Evolutionary conservation across 2,329 filamentous ascomycete genomes (phyloP).

Genomic region (Fusarium pseudograminearum): DNA sequence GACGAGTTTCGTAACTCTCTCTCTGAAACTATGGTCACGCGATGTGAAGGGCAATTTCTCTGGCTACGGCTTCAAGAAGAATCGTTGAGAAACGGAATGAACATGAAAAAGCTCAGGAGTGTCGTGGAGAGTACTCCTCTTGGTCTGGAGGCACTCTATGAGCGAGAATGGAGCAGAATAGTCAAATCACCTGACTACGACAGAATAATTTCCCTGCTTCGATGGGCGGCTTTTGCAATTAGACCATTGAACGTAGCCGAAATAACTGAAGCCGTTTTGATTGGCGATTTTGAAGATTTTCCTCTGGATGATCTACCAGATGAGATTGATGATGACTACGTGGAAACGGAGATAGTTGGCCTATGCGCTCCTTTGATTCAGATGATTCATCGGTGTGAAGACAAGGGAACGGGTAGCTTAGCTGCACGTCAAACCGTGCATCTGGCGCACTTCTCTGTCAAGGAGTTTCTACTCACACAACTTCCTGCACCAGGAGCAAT

Average conservation of each 20-base stretch:
- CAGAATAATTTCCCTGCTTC: slow-evolving; percentile 48
- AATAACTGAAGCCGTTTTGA: slow-evolving; percentile 47
- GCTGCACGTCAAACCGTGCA: slow-evolving; percentile 21
- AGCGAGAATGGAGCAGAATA: slow-evolving; percentile 49
- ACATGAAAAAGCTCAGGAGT: slow-evolving; percentile 47
- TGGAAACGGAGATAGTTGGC: slow-evolving; percentile 47
- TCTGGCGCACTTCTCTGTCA: slow-evolving; percentile 41
- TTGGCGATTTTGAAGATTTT: slow-evolving; percentile 35
- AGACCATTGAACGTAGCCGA: slow-evolving; percentile 47
- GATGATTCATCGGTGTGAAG: slow-evolving; percentile 40
- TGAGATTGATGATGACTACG: slow-evolving; percentile 47
- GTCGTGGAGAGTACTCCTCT: slow-evolving; percentile 47
- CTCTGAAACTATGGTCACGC: slow-evolving; percentile 45
- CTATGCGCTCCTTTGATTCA: slow-evolving; percentile 47
- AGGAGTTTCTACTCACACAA: slow-evolving; percentile 26
- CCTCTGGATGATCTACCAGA: slow-evolving; percentile 47
- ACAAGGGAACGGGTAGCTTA: neutral
- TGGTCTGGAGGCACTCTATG: slow-evolving; percentile 48
- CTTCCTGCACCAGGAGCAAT: neutral
- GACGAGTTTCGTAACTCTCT: slow-evolving; percentile 35
- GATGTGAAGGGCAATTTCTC: slow-evolving; percentile 53
- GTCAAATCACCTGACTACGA: slow-evolving; percentile 20
- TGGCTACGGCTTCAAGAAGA: slow-evolving; percentile 50
- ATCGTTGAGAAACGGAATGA: slow-evolving; percentile 44
- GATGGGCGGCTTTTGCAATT: slow-evolving; percentile 48